These are phyloP conservation scores for Suillus plorans DNA, from an alignment of 768 basidiomycete species.

Conservation along the genomic window DNA sequence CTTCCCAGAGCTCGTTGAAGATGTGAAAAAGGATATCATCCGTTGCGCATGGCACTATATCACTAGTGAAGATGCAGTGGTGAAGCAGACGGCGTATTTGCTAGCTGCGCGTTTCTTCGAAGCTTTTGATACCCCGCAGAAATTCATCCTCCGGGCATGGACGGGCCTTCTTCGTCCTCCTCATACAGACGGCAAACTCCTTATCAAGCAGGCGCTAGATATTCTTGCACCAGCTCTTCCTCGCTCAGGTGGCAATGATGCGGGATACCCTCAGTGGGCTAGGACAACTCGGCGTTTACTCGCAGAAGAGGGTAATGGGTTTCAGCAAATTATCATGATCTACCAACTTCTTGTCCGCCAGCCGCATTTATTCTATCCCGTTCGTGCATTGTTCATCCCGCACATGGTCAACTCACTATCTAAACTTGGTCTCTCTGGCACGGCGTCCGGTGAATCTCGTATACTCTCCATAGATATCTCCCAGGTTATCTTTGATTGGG, in stretches of 20 bases:
- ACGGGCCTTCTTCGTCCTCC: conserved; percentile 81
- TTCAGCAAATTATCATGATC: conserved; percentile 70
- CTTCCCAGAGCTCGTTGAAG: conserved; percentile 76
- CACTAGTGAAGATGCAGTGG: conserved; percentile 80
- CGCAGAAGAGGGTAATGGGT: conserved; percentile 79
- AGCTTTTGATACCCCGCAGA: conserved; percentile 83
- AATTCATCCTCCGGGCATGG: conserved; percentile 92
- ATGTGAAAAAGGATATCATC: conserved; percentile 89
- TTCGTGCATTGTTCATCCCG: conserved; percentile 88
- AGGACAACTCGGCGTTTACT: conserved; percentile 80
- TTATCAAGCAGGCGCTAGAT: conserved; percentile 84
- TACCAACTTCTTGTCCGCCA: conserved; percentile 94
- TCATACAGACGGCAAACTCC: conserved; percentile 70
- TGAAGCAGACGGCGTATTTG: conserved; percentile 91
- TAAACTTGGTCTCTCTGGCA: conserved; percentile 79
- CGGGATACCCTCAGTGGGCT: conserved; percentile 79
- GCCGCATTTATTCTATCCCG: conserved; percentile 87
- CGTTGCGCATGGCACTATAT: conserved; percentile 92
- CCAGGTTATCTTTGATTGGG: conserved; percentile 94
- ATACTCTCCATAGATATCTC: conserved; percentile 85
- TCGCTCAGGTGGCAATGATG: conserved; percentile 53
- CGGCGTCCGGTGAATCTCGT: conserved; percentile 77
- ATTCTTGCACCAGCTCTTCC: conserved; percentile 83
- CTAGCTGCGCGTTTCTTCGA: conserved; percentile 91
- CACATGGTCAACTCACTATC: conserved; percentile 89